phyloP scores from a whole-genome alignment of 2,329 filamentous ascomycete species.

The Penicillium polonicum region DNA sequence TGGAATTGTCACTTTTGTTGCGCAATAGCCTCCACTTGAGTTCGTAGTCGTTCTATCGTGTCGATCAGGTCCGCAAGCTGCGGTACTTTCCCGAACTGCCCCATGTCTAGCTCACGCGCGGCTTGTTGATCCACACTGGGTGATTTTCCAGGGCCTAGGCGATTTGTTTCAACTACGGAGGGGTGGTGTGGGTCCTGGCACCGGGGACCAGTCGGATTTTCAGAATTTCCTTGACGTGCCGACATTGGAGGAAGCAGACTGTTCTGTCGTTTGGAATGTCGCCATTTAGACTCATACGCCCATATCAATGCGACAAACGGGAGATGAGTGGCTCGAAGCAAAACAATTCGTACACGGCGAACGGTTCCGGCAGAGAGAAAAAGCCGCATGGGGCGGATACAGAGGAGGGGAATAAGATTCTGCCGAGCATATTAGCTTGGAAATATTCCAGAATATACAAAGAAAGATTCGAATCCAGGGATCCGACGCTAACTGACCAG shows the following conservation, averaged over 20 bases:
- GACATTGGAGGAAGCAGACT: constrained; percentile 25
- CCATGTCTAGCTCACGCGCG: constrained; percentile 25
- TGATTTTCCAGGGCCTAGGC: constrained; percentile 21
- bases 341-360: constrained; percentile 55
- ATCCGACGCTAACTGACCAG: constrained; percentile 36
- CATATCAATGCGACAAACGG: constrained; percentile 59
- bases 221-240: constrained; percentile 20
- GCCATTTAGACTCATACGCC: constrained; percentile 50
- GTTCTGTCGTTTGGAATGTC: constrained; percentile 10
- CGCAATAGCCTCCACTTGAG: constrained; percentile 35
- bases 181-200: constrained; percentile 27
- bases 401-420: constrained; percentile 60
- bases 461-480: constrained; percentile 5
- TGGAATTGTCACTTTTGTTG: constrained; percentile 16
- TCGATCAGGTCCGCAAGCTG: constrained; percentile 35
- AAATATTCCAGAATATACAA: constrained; percentile 12
- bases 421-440: constrained; percentile 29
- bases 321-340: constrained; percentile 59
- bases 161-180: constrained; percentile 24
- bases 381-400: constrained; percentile 58
- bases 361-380: constrained; percentile 55
- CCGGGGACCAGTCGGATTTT: constrained; percentile 23
- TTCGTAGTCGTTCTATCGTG: constrained; percentile 37
- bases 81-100: constrained; percentile 22
- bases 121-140: constrained; percentile 25